Evolutionary conservation across 2,329 filamentous ascomycete species (phyloP).

Genomic region (Neonectria ditissima): DNA sequence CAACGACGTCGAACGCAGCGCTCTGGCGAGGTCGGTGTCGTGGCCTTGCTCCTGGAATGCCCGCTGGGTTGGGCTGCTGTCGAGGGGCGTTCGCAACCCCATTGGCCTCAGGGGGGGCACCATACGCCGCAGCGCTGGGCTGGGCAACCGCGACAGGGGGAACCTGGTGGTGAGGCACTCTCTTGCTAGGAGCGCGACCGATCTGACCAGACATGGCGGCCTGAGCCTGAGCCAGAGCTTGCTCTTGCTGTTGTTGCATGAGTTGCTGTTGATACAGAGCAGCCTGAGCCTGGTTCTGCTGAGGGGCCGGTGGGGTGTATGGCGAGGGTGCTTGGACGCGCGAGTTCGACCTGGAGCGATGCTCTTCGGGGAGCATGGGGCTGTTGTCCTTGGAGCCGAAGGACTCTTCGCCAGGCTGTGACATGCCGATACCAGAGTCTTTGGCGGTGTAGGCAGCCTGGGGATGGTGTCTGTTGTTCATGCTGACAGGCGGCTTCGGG

Average conservation of each 20-base stretch:
- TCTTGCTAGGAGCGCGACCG: constrained; percentile 79
- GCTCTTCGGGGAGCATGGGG: constrained; percentile 74
- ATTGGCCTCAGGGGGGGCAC: constrained; percentile 46
- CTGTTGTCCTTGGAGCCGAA: constrained; percentile 65
- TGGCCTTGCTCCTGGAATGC: constrained; percentile 70
- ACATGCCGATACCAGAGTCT: constrained; percentile 73
- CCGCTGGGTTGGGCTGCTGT: constrained; percentile 52
- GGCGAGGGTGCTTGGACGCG: constrained; percentile 66
- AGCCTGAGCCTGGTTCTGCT: constrained; percentile 53
- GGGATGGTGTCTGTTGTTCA: constrained; percentile 68
- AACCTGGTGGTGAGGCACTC: constrained; percentile 58
- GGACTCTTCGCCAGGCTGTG: constrained; percentile 68
- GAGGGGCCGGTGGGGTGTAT: constrained; percentile 60
- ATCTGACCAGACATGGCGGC: constrained; percentile 80
- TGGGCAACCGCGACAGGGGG: constrained; percentile 39
- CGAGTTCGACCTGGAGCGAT: constrained; percentile 77
- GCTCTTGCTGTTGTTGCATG: constrained; percentile 86
- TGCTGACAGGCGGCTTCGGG: constrained; percentile 82
- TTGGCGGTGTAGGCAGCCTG: constrained; percentile 64
- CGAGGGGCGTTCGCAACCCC: constrained; percentile 50
- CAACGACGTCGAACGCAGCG: constrained; percentile 83
- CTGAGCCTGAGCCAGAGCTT: constrained; percentile 83
- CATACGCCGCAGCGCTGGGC: constrained; percentile 43
- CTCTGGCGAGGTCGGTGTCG: constrained; percentile 84
- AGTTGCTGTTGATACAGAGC: constrained; percentile 71